Percentiles rank a stretch among this genome's conserved stretches.
Conservation (phyloP, 2,329 filamentous ascomycete species). For the Chaetothyriales sp. region DNA sequence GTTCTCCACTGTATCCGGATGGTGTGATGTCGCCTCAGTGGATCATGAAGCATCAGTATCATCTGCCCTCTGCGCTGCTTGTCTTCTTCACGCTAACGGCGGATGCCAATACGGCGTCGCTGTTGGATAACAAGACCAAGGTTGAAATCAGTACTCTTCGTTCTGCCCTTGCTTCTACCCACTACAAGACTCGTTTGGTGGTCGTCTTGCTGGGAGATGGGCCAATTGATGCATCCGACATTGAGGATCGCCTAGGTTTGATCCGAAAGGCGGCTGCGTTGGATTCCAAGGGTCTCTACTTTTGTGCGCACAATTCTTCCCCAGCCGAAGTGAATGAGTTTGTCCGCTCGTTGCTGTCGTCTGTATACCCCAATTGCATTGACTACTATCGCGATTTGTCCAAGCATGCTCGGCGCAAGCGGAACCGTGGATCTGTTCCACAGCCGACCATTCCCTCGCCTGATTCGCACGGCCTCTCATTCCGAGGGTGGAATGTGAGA, state of each 20-base stretch:
- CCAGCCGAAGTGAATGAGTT: conserved; percentile 59
- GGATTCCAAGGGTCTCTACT: conserved; percentile 75
- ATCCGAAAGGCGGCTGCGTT: conserved; percentile 68
- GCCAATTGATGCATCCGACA: conserved; percentile 44
- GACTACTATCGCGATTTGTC: conserved; percentile 92
- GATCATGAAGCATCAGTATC: conserved; percentile 76
- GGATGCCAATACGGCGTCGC: conserved; percentile 57
- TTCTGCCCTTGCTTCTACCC: conserved; percentile 43
- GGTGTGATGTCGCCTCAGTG: conserved; percentile 70
- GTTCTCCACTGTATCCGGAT: conserved; percentile 74
- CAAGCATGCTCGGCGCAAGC: conserved; percentile 83
- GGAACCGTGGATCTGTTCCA: conserved; percentile 62
- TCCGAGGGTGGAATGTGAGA: conserved; percentile 79
- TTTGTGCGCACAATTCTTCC: conserved; percentile 62
- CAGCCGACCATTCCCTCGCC: conserved; percentile 73
- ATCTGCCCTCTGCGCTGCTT: conserved; percentile 66
- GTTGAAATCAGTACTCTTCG: conserved; percentile 70
- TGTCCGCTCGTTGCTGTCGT: conserved; percentile 56
- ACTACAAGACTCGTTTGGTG: conserved; percentile 62
- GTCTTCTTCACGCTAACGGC: conserved; percentile 67
- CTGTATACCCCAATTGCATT: conserved; percentile 59
- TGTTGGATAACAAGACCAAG: conserved; percentile 80
- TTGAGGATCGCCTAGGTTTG: conserved; percentile 63
- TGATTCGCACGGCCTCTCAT: conserved; percentile 72
- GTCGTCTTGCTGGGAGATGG: conserved; percentile 67